Evolutionary conservation across 805 yeast species (phyloP).

Genomic region (Wickerhamiella lipophila): DNA sequence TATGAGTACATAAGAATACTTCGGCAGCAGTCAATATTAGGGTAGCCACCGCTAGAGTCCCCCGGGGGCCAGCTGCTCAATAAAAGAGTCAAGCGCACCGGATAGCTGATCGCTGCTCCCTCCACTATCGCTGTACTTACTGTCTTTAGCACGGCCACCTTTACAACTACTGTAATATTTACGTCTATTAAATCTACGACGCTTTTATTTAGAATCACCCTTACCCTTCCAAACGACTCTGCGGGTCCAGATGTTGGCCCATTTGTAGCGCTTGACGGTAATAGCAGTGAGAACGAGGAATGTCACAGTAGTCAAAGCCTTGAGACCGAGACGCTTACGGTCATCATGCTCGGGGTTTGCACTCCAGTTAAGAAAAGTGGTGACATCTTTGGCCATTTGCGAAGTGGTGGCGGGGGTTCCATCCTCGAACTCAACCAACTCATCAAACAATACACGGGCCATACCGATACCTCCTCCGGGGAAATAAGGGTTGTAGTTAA

Average conservation of each 20-base stretch:
- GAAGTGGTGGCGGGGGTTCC: constrained; percentile 98
- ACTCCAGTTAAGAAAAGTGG: constrained; percentile 94
- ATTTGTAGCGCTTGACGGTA: constrained; percentile 95
- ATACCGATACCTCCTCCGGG: constrained; percentile 99
- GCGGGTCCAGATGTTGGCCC: constrained; percentile 93
- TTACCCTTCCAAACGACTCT: constrained; percentile 51
- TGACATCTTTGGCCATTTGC: constrained; percentile 98
- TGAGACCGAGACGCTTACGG: constrained; percentile 91
- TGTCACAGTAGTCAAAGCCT: constrained; percentile 71
- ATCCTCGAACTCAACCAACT: constrained; percentile 94
- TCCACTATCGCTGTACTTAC: too few species aligned
- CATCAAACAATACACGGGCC: constrained; percentile 97
- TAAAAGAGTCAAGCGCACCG: too few species aligned
- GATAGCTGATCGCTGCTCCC: too few species aligned
- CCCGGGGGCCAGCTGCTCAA: too few species aligned
- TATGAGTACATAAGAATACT: too few species aligned
- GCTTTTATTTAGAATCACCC: constrained; percentile 19
- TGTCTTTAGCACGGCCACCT: too few species aligned
- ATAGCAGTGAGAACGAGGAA: constrained; percentile 69
- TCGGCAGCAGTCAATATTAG: too few species aligned
- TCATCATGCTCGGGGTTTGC: constrained; percentile 98
- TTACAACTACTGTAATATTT: neutral
- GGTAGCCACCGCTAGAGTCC: too few species aligned
- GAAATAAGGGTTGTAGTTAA: constrained; percentile 99
- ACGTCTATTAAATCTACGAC: neutral